Conservation (phyloP, 2,329 filamentous ascomycete genomes). For the Ophiobolus disseminans region DNA sequence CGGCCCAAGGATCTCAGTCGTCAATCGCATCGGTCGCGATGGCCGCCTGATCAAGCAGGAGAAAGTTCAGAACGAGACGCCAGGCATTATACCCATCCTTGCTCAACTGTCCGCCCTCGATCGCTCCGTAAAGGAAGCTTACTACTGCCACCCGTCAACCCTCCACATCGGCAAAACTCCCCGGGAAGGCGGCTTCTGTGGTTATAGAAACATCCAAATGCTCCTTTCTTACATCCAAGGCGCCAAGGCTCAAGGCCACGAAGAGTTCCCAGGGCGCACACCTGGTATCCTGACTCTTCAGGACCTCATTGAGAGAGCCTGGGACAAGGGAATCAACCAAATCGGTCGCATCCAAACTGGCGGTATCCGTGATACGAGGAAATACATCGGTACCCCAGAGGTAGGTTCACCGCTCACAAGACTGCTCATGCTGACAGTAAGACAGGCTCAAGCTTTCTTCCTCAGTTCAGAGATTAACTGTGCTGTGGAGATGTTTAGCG, state of each 20-base stretch:
- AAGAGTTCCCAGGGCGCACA: conserved; percentile 65
- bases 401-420: conserved; percentile 52
- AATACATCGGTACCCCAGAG: conserved; percentile 94
- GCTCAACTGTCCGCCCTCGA: conserved; percentile 65
- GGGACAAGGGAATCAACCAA: conserved; percentile 83
- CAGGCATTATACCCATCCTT: conserved; percentile 54
- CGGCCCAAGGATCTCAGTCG: conserved; percentile 48
- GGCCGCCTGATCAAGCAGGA: conserved; percentile 52
- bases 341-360: conserved; percentile 81
- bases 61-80: conserved; percentile 54
- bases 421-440: conserved; percentile 14
- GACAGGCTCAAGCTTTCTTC: conserved; percentile 79
- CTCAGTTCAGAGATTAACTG: conserved; percentile 68
- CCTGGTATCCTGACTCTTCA: conserved; percentile 85
- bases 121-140: conserved; percentile 70
- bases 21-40: conserved; percentile 52
- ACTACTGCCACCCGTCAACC: conserved; percentile 77
- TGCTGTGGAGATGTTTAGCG: conserved; percentile 61
- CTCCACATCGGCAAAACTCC: conserved; percentile 80
- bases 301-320: conserved; percentile 84
- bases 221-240: conserved; percentile 78
- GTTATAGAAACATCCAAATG: conserved; percentile 96
- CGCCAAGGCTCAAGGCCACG: conserved; percentile 62
- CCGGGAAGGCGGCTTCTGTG: conserved; percentile 90
- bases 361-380: conserved; percentile 84